Evolutionary conservation across 768 basidiomycete species (phyloP), one percentile per base, ranked within the genome.

Genomic region (Clitopilus passeckerianus): DNA sequence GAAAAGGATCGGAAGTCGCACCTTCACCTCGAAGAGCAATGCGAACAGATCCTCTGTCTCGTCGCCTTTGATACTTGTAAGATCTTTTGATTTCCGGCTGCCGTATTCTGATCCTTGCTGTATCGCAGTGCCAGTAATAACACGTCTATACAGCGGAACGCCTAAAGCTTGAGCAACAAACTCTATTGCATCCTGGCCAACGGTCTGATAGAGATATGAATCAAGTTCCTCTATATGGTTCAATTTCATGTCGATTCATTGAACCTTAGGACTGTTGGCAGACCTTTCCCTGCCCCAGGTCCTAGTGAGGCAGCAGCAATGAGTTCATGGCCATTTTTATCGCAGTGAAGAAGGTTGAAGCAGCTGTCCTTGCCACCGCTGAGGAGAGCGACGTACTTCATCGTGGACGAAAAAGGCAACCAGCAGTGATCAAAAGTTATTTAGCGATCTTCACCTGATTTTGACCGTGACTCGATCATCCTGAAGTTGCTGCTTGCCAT

Each of bases 281-380:
- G 65, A 95, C 96, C 95, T 85, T 89, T 90, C 66, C 93, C 95
- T 59, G 80, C 75, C 62, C 80, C 84, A 20, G 97, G 97, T 10
- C 91, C 81, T 44, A 99, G 78, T 41, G 93, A 93, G 5, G 94
- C 97, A 18, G 94, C 86, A 10, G 94, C 93, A 8, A 95, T 75
- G 41, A 98, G 84, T 60, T 90, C 78, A 69, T 99, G 96, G 1
- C 92, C 89, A 67, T 97, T 93, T 60, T 81, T 79, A 53, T 83
- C 75, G 69, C 94, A 96, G 73, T 98, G 95, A 10, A 93, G 73
- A 44, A 98, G 84, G 68, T 96, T 98, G 81, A 87, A 98, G 78
- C 93, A 95, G 71, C 91, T 93, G 74, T 99, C 97, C 74, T 99
- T 99, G 30, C 97, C 97, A 37, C 97, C 97, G 60, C 95, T 98